Evolutionary conservation across 345 rosid species (phyloP), one percentile per base, ranked within the genome.

Genomic region (Boechera divaricarpa): DNA sequence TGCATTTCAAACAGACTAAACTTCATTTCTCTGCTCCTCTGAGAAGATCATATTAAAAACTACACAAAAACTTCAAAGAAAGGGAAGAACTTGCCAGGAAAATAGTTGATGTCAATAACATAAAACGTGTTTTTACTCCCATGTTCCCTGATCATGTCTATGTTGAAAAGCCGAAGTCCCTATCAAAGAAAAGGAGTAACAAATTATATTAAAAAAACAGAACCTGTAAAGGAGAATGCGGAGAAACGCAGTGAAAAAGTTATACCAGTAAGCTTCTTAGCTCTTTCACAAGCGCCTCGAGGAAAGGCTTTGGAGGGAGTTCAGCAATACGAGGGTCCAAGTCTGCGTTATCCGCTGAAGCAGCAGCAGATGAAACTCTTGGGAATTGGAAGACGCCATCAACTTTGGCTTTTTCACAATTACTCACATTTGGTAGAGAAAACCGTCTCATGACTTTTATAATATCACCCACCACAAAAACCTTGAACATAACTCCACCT

Each of bases 71-170:
- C 15, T 24, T 61, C 8, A 31, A 63, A n/a, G 26, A 21, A 47
- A 10, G 21, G 13, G 4, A 7, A 53, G 16, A 42, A 42, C 91
- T 81, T 85, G 67, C 98, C 97, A 57, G 97, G 98, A 66, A 91
- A 94, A 84, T 92, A 91, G 81, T 94, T 94, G 78, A 94, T 90
- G 92, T 94, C 98, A n/a, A 94, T 87, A 73, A 90, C 97, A 68
- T 88, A 90, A 80, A 86, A 94, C 60, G 62, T 54, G 49, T 92
- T 92, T 75, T 83, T 87, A 53, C 87, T 85, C 70, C 91, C 97
- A 69, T 90, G 86, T 80, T 89, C 92, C 13, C 97, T 88, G 47
- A 94, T 92, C 95, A 92, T 87, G 74, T 94, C 97, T 72, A 94
- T 86, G 88, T 92, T 94, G 87, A 94, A 94, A 84, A 94, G 84